Base-by-base conservation (phyloP, 208 protist genomes). In the Leptomonas pyrrhocoris region DNA sequence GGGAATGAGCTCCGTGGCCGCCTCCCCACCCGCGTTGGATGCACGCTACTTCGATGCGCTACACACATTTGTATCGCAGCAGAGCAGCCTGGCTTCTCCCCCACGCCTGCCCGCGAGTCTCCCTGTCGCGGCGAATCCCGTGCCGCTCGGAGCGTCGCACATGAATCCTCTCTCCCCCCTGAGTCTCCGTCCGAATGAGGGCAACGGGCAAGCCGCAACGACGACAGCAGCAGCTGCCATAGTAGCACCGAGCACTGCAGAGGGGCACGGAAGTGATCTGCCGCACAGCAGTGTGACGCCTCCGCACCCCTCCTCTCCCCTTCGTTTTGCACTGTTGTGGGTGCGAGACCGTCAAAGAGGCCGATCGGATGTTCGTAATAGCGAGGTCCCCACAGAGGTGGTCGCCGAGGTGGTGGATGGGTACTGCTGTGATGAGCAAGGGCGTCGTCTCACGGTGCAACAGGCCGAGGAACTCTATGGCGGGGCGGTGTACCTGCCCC, bases 351-450 rank as follows among this genome's bases (percentile, higher is more conserved):
- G 54, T 5, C 34, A 30, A 7, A 9, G 21, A 21, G 5, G 21
- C 12, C 48, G 3, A 3, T 12, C 21, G 7, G 51, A 40, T 27
- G 51, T 9, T 11, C 23, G 27, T 19, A 60, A 2, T 28, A 46
- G 34, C n/a, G 36, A 5, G 1, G n/a, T 11, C 6, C 1, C 15
- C 19, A 12, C n/a, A 2, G 55, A 46, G 34, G 21, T 23, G 19
- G 8, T 23, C 18, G 55, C 8, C 6, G 40, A 34, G 2, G 56
- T 61, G 38, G 40, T 49, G 23, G 40, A 61, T 6, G 56, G 56
- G 8, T 61, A 34, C 40, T 61, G 56, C 56, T 61, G 34, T 38
- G 56, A 61, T 34, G 56, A 61, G 40, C 23, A 49, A 4, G 56
- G 56, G 0, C 13, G 46, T 34, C 56, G 38, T 5, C 23, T 49